A percentile compares a stretch with the other conserved stretches of the same genome.
phyloP scores from a whole-genome alignment of 192 early-diverging fungal species.

The Kappamyces sp. region DNA sequence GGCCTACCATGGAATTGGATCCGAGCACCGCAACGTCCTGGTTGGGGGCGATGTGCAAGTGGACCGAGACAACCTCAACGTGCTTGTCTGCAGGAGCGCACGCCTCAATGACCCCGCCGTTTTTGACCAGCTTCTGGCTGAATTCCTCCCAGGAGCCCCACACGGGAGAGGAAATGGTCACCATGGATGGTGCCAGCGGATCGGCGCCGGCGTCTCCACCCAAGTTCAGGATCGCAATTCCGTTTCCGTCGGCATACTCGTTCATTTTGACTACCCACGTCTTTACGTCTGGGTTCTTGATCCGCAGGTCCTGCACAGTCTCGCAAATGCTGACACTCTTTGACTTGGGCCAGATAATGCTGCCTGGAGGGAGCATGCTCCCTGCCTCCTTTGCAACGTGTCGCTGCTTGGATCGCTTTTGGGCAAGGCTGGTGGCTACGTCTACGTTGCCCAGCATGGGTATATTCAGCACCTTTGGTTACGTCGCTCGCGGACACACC shows the following conservation, averaged over 20 bases:
- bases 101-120: conserved; percentile 7
- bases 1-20: neutral
- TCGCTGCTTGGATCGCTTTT: too few species aligned
- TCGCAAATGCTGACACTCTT: too few species aligned
- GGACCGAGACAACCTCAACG: neutral
- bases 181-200: too few species aligned
- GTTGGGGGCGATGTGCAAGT: conserved; percentile 5
- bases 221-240: conserved; percentile 1
- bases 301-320: neutral
- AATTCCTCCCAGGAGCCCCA: neutral
- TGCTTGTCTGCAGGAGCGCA: neutral
- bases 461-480: too few species aligned
- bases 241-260: neutral
- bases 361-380: too few species aligned
- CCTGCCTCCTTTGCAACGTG: too few species aligned
- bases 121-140: neutral
- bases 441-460: too few species aligned
- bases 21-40: neutral
- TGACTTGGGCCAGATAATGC: too few species aligned
- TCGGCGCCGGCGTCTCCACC: too few species aligned
- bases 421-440: too few species aligned
- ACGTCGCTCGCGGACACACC: too few species aligned
- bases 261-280: conserved; percentile 11
- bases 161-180: neutral
- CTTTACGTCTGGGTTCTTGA: neutral